These are phyloP conservation scores for Rhodotorula sp. DNA, from an alignment of 1,284 basidiomycete species.

Conservation along the genomic window DNA sequence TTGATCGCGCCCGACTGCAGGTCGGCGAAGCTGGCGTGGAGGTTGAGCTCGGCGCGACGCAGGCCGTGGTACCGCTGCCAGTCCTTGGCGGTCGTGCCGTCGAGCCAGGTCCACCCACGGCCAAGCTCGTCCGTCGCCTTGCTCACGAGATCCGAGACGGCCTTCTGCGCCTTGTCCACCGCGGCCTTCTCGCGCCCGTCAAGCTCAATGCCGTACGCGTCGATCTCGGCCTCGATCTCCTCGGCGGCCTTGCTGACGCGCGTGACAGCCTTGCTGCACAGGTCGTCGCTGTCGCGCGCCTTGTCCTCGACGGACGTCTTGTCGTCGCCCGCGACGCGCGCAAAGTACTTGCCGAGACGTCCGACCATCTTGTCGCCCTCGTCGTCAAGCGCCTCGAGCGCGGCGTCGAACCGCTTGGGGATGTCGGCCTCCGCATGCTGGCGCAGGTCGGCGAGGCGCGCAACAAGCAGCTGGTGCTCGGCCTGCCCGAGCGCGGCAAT, in stretches of 20 bases:
- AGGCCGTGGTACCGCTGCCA: slow-evolving; percentile 45
- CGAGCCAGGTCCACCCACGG: slow-evolving; percentile 43
- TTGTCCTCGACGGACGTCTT: slow-evolving; percentile 26
- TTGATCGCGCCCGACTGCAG: slow-evolving; percentile 35
- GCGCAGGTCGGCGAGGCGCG: slow-evolving; percentile 39
- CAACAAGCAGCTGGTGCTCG: slow-evolving; percentile 38
- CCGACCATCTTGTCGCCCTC: slow-evolving; percentile 42
- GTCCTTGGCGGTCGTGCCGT: slow-evolving; percentile 42
- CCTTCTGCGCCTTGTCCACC: slow-evolving; percentile 36
- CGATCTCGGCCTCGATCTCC: slow-evolving; percentile 37
- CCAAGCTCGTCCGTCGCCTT: slow-evolving; percentile 44
- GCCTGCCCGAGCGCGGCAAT: slow-evolving; percentile 41
- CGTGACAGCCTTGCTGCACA: slow-evolving; percentile 34
- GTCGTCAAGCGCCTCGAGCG: slow-evolving; percentile 35
- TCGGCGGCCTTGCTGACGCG: slow-evolving; percentile 36
- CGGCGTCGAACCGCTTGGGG: slow-evolving; percentile 37
- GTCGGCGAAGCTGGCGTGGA: slow-evolving; percentile 30
- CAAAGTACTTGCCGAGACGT: slow-evolving; percentile 33
- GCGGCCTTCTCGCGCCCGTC: slow-evolving; percentile 31
- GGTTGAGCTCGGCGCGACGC: slow-evolving; percentile 37
- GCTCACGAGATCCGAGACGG: slow-evolving; percentile 34
- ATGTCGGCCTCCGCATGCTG: slow-evolving; percentile 36
- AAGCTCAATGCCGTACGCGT: slow-evolving; percentile 29
- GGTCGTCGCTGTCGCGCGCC: slow-evolving; percentile 19
- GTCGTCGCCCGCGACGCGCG: slow-evolving; percentile 15